Base-by-base conservation (phyloP, 2,329 filamentous ascomycete genomes). In the Penicillium sp. region DNA sequence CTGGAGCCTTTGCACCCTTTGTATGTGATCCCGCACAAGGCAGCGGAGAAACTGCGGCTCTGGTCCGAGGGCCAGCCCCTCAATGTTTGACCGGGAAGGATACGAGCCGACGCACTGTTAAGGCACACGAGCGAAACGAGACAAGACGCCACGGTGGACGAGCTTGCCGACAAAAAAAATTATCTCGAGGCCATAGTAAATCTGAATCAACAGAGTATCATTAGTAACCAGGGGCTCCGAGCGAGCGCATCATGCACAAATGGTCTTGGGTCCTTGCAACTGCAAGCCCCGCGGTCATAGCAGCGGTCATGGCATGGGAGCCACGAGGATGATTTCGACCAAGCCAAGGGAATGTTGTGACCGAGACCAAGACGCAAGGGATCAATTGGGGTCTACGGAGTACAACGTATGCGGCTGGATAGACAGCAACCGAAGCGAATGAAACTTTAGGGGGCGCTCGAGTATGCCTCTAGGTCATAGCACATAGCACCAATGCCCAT, bases 1-100 rank as follows among this genome's bases (percentile, higher is more conserved):
- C 80, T 96, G 47, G 78, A 76, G 47, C 78, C 87, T 14, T 81
- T 90, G 36, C 91, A 97, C 73, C 93, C 93, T 2, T 82, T 97
- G 26, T 97, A 90, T 74, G 88, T 90, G 58, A 87, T 97, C 61
- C 89, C 91, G 4, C 85, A 88, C 72, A 79, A 83, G 58, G 81
- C 81, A 49, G 88, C 87, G 50, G 82, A 87, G 63, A 78, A 78
- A 32, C 85, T 87, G 61, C 82, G 83, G 70, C 75, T 74, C 57
- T 89, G 89, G 74, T 92, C 86, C 72, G 77, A 79, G 60, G 61
- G 60, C 43, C 57, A 61, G 27, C 63, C 67, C n/a, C 48, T 67
- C 32, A 23, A 35, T 30, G 45, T n/a, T 23, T 56, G 55, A 47
- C 14, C 27, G 13, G 29, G 13, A 49, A n/a, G 14, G 27, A 18